A percentile compares a stretch with the other conserved stretches of the same genome.
Conservation (phyloP, 2,329 filamentous ascomycete genomes). For the Microsporum ferrugineum region DNA sequence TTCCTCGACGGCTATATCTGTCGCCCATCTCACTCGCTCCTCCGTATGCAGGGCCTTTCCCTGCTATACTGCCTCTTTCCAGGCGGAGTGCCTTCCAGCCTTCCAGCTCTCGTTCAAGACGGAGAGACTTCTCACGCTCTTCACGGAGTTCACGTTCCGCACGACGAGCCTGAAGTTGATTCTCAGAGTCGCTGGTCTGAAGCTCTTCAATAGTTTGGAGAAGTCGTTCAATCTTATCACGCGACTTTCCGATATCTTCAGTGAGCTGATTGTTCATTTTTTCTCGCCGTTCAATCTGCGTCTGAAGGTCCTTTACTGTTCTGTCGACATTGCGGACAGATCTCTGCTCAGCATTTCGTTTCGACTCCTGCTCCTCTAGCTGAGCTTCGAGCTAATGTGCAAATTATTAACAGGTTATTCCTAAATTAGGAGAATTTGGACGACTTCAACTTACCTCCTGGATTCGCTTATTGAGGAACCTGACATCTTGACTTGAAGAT, state of each 20-base stretch:
- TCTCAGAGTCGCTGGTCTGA: conserved; percentile 71
- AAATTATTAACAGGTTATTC: background rate
- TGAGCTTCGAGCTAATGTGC: conserved; percentile 65
- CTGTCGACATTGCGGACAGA: conserved; percentile 88
- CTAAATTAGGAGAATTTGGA: conserved; percentile 15
- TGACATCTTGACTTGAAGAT: conserved; percentile 84
- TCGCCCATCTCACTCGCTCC: conserved; percentile 28
- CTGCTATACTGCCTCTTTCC: conserved; percentile 42
- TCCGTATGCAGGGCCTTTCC: conserved; percentile 20
- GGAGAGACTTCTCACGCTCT: conserved; percentile 67
- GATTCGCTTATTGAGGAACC: conserved; percentile 86
- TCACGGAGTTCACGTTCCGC: conserved; percentile 84
- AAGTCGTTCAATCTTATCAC: conserved; percentile 83
- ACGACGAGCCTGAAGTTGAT: conserved; percentile 68
- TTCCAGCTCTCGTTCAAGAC: conserved; percentile 80
- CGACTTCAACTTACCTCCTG: conserved; percentile 59
- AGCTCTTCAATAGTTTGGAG: conserved; percentile 88
- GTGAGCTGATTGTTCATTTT: conserved; percentile 70
- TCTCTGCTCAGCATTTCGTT: conserved; percentile 68
- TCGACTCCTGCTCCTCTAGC: conserved; percentile 69
- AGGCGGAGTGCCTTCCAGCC: conserved; percentile 61
- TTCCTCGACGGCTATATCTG: conserved; percentile 28
- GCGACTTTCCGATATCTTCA: conserved; percentile 73
- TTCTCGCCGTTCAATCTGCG: conserved; percentile 84
- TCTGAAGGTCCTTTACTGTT: conserved; percentile 82